phyloP scores from a whole-genome alignment of 495 filamentous ascomycete genomes.

The Polyplosphaeria fusca region DNA sequence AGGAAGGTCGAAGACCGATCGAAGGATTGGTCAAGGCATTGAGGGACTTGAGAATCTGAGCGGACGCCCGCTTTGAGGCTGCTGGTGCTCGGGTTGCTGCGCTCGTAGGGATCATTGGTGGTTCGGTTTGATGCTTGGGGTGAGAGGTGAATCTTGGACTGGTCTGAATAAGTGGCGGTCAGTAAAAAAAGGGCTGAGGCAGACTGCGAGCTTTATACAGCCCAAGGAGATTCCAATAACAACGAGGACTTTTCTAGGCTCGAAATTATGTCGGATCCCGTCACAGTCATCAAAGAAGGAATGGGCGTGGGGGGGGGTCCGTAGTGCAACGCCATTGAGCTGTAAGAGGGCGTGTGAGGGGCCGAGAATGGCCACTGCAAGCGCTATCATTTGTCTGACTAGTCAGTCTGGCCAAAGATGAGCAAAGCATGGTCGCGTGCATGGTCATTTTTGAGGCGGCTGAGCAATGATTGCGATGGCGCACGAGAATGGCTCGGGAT shows the following conservation, averaged over 20 bases:
- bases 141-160: not conserved
- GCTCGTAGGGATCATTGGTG: constrained; percentile 23
- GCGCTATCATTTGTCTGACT: constrained; percentile 3
- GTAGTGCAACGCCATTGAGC: not conserved
- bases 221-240: not conserved
- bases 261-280: not conserved
- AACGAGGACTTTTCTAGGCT: constrained; percentile 1
- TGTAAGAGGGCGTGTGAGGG: not conserved
- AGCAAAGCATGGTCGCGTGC: constrained; percentile 12
- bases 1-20: constrained; percentile 25
- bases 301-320: not conserved
- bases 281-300: constrained; percentile 8
- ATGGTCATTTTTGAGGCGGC: constrained; percentile 13
- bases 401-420: constrained; percentile 4
- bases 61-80: constrained; percentile 35
- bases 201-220: constrained; percentile 20
- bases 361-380: not conserved
- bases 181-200: constrained; percentile 6
- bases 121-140: not conserved
- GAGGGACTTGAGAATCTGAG: constrained; percentile 35
- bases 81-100: constrained; percentile 20
- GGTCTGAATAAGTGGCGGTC: not conserved
- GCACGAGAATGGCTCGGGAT: constrained; percentile 1
- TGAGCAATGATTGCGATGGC: not conserved
- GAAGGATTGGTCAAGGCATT: constrained; percentile 22